Base-by-base conservation (phyloP, 1,284 basidiomycete species). In the Rhodotorula glutinis region DNA sequence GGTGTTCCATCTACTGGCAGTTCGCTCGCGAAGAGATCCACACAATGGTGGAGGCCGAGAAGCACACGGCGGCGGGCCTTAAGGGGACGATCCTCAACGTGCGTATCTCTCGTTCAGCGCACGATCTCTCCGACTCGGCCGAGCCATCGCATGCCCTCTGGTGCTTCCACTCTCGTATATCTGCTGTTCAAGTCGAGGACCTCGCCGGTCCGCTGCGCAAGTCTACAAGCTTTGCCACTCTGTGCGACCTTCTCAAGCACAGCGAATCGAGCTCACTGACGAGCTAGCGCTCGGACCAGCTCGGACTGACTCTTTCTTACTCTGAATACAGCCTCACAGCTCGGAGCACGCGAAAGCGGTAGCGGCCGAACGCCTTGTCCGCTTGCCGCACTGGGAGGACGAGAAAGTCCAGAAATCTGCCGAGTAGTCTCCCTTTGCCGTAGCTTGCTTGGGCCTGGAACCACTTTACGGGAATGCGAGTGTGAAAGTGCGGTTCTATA, bases 31-130 rank as follows among this genome's bases (percentile, higher is more conserved):
- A 56, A 25, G 60, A 62, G 46, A 56, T 62, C 13, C 44, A 57
- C 60, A 56, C 25, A 38, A 53, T 53, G 51, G 49, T 41, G 25
- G 33, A 53, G 21, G 38, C 59, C 19, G 52, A 54, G 27, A 33
- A 38, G 38, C n/a, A 27, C 40, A 52, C 52, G 14, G 25, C 33
- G 14, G 58, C 40, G n/a, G 54, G 60, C 25, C 51, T 56, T n/a
- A 46, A 51, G 13, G 44, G 55, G 25, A 57, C 55, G 8, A 40
- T 62, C n/a, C 53, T 40, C 27, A 49, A 54, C 25, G 60, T 62
- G 47, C 33, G 53, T 47, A 19, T 38, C 33, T 5, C 33, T 11
- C 33, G 5, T 38, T 11, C 33, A n/a, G n/a, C n/a, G n/a, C n/a
- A n/a, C n/a, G n/a, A n/a, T n/a, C n/a, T n/a, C n/a, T n/a, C n/a